These are phyloP conservation scores for Cajanus cajan DNA, from an alignment of 306 rosid genomes.

Conservation along the genomic window DNA sequence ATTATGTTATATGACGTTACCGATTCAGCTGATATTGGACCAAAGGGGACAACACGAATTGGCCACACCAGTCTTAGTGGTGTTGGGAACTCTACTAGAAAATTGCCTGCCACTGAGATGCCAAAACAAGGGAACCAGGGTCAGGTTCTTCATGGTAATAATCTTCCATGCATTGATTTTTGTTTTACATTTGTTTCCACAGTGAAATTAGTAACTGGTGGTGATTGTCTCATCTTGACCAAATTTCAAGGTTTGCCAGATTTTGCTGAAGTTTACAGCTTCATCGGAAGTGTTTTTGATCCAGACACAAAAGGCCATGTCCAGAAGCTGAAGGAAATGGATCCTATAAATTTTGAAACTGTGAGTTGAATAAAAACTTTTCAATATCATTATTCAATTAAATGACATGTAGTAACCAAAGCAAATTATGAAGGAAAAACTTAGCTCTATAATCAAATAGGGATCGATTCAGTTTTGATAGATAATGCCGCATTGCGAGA, in stretches of 20 bases:
- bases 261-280: conserved; percentile 63
- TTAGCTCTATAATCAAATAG: not conserved
- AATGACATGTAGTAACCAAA: not conserved
- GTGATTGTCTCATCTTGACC: not conserved
- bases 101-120: conserved; percentile 37
- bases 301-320: conserved; percentile 64
- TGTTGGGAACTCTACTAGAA: conserved; percentile 45
- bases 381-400: not conserved
- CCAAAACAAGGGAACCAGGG: conserved; percentile 53
- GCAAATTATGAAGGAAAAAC: not conserved
- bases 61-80: conserved; percentile 39
- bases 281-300: conserved; percentile 50
- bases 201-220: not conserved
- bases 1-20: conserved; percentile 32
- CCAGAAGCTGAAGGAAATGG: conserved; percentile 80
- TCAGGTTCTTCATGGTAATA: conserved; percentile 54
- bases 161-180: not conserved
- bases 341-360: conserved; percentile 78
- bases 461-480: not conserved
- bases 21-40: conserved; percentile 77
- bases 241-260: conserved; percentile 60
- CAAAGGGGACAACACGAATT: conserved; percentile 49
- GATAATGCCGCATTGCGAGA: not conserved
- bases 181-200: not conserved
- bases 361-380: conserved; percentile 46